Evolutionary conservation across 2,329 filamentous ascomycete genomes (phyloP).

Genomic region (Monilinia laxa): DNA sequence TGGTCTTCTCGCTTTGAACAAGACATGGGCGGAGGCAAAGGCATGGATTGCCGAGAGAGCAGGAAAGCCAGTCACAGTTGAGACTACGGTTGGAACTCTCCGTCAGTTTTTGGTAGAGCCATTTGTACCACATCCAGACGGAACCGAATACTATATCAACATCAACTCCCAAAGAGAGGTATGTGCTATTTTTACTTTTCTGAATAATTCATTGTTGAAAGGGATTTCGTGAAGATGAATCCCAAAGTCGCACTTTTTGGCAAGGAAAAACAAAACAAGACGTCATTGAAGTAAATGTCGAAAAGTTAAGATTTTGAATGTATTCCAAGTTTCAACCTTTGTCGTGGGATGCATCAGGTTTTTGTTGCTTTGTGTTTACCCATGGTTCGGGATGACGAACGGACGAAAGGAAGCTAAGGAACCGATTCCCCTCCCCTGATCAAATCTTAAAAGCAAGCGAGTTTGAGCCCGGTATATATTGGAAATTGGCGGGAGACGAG

Average conservation of each 20-base stretch:
- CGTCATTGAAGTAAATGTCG: conserved; percentile 41
- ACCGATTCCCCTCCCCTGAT: conserved; percentile 28
- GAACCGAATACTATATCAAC: conserved; percentile 99
- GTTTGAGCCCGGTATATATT: conserved; percentile 32
- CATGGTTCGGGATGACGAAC: conserved; percentile 27
- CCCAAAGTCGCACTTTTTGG: background rate
- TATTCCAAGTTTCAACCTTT: conserved; percentile 17
- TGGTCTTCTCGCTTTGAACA: conserved; percentile 92
- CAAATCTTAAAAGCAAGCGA: conserved; percentile 27
- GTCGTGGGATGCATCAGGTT: conserved; percentile 31
- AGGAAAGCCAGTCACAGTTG: conserved; percentile 88
- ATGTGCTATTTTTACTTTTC: conserved; percentile 50
- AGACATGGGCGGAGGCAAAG: conserved; percentile 91
- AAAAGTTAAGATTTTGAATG: conserved; percentile 32
- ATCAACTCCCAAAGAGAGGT: conserved; percentile 99
- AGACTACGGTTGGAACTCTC: conserved; percentile 84
- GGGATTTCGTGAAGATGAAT: background rate
- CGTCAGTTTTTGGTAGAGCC: conserved; percentile 98
- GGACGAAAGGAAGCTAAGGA: conserved; percentile 39
- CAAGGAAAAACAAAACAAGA: background rate
- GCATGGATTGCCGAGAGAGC: conserved; percentile 92
- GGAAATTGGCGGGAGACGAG: conserved; percentile 24
- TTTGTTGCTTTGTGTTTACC: conserved; percentile 29
- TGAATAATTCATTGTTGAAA: background rate
- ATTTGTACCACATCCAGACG: conserved; percentile 91